Percentiles rank a stretch among this genome's conserved stretches.
These are phyloP conservation scores for Colletotrichum sublineola DNA, from an alignment of 2,329 filamentous ascomycete species.

Conservation along the genomic window DNA sequence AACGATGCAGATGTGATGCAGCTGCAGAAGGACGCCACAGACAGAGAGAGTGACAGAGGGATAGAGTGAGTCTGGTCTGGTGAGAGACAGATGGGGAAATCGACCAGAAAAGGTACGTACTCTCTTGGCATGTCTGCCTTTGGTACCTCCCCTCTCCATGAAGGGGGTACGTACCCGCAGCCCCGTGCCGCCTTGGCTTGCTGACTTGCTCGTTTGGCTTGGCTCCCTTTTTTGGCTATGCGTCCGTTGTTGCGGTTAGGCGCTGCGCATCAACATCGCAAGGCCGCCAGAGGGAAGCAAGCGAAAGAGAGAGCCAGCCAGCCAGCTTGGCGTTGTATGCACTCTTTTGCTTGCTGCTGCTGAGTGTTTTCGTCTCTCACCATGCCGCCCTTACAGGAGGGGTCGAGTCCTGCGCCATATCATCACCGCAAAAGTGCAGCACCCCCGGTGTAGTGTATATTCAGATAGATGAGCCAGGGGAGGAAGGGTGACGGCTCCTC, in stretches of 20 bases:
- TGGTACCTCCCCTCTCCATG: no score
- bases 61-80: neutral
- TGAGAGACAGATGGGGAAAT: neutral
- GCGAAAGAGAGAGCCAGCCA: neutral
- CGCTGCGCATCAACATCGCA: neutral
- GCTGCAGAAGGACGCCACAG: neutral
- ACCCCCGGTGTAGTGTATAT: neutral
- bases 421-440: neutral
- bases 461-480: neutral
- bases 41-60: neutral
- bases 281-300: neutral
- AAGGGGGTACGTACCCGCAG: neutral
- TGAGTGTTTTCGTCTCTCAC: neutral
- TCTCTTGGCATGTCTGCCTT: no score
- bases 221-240: conserved; percentile 1
- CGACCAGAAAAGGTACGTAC: neutral
- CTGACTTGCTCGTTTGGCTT: neutral
- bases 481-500: neutral
- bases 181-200: neutral
- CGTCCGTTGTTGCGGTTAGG: neutral
- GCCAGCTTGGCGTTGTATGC: conserved; percentile 1
- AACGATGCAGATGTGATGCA: conserved; percentile 39
- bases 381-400: neutral
- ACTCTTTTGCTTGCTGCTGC: neutral
- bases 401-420: neutral